Percentiles rank a stretch among this genome's conserved stretches.
Conservation (phyloP, 129 eudicot genomes). For the Artemisia annua region DNA sequence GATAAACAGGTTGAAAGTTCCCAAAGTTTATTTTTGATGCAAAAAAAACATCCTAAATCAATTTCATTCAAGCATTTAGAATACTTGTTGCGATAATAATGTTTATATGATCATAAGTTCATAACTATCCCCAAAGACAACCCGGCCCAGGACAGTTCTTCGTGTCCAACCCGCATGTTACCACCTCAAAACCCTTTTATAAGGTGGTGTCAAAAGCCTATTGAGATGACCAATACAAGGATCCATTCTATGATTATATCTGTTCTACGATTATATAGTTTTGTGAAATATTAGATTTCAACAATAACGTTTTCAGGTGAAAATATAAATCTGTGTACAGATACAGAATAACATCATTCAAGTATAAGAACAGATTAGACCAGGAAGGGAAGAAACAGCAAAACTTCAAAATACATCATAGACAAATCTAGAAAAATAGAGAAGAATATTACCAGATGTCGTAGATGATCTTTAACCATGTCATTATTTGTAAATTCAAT, state of each 20-base stretch:
- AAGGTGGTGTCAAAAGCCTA: too few species aligned
- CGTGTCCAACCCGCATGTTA: too few species aligned
- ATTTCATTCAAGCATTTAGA: neutral
- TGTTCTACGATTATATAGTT: too few species aligned
- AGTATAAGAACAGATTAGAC: neutral
- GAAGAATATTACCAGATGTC: slow-evolving; percentile 73
- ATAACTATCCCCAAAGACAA: too few species aligned
- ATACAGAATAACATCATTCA: neutral
- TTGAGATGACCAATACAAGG: too few species aligned
- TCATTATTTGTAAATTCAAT: slow-evolving; percentile 78
- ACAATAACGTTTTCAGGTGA: neutral
- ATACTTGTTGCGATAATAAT: too few species aligned
- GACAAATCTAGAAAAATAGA: neutral
- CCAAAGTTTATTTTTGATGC: neutral
- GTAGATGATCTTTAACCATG: slow-evolving; percentile 92
- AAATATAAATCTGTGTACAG: neutral
- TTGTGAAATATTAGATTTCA: too few species aligned
- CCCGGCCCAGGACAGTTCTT: too few species aligned
- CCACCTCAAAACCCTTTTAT: too few species aligned
- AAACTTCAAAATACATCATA: neutral
- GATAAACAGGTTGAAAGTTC: too few species aligned
- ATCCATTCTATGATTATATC: too few species aligned
- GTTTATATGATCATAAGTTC: too few species aligned
- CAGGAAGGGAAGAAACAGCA: neutral
- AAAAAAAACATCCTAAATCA: neutral